phyloP scores from a whole-genome alignment of 495 filamentous ascomycete species.

The Penicillium diatomitis region DNA sequence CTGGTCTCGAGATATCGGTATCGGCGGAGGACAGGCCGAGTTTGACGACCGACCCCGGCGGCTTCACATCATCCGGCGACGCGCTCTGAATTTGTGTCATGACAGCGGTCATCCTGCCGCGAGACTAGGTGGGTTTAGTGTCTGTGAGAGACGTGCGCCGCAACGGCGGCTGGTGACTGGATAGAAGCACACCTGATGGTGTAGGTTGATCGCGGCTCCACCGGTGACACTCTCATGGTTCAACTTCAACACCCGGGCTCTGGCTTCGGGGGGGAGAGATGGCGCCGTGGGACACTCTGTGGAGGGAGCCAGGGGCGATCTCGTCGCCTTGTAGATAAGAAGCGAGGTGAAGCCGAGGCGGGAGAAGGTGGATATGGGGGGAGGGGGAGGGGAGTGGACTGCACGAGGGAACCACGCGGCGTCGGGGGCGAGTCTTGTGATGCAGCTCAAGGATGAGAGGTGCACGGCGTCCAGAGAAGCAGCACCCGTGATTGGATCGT shows the following conservation, averaged over 20 bases:
- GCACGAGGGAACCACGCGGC: no score
- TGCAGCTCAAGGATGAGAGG: no score
- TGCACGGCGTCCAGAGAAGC: no score
- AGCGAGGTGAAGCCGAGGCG: no score
- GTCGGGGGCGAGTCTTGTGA: no score
- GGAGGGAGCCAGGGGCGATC: no score
- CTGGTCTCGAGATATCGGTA: conserved; percentile 10
- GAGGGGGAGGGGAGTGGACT: no score
- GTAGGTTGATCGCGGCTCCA: conserved; percentile 21
- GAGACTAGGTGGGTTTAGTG: conserved; percentile 12
- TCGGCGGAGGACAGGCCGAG: conserved; percentile 9
- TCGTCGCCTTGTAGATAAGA: no score
- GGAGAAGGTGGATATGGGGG: no score
- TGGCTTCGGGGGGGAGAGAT: no score
- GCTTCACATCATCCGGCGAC: background rate
- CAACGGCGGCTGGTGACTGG: conserved; percentile 2
- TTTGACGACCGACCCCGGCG: conserved; percentile 11
- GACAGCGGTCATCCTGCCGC: conserved; percentile 14
- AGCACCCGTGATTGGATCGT: no score
- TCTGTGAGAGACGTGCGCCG: conserved; percentile 5
- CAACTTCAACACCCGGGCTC: conserved; percentile 1
- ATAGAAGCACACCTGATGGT: conserved; percentile 18
- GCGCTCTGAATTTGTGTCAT: conserved; percentile 14
- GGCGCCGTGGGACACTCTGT: no score
- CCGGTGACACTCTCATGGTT: conserved; percentile 30